A percentile compares a stretch with the other conserved stretches of the same genome.
Conservation (phyloP, 2,329 filamentous ascomycete species). For the Periconia sp. region DNA sequence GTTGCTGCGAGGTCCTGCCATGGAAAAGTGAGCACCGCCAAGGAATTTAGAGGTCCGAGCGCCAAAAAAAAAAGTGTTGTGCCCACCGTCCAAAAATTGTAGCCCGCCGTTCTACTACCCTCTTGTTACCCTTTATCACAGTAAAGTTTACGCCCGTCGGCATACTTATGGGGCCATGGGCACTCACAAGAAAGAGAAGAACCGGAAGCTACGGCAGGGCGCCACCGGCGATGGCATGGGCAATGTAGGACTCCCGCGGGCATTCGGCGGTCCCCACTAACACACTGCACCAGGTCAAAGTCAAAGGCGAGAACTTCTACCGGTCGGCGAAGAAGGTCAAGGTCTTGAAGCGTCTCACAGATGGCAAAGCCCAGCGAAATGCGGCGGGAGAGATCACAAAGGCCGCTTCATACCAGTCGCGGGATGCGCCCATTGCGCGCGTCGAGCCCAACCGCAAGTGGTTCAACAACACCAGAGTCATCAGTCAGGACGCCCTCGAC, state of each 20-base stretch:
- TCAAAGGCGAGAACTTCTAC: slow-evolving; percentile 99
- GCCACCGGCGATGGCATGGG: slow-evolving; percentile 84
- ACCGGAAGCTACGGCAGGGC: slow-evolving; percentile 82
- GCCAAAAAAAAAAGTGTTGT: slow-evolving; percentile 11
- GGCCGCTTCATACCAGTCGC: slow-evolving; percentile 82
- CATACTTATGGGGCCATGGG: too few relatives aligned
- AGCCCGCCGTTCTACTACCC: too few relatives aligned
- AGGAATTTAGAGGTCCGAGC: background rate
- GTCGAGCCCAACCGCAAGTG: slow-evolving; percentile 97
- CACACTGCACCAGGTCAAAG: slow-evolving; percentile 58
- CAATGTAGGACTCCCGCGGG: slow-evolving; percentile 60
- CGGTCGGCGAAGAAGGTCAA: slow-evolving; percentile 84
- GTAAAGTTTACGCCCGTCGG: too few relatives aligned
- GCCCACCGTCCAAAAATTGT: slow-evolving; percentile 16
- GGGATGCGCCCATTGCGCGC: slow-evolving; percentile 79
- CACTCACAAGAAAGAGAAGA: slow-evolving; percentile 88
- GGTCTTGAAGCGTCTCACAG: slow-evolving; percentile 87
- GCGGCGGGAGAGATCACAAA: slow-evolving; percentile 83
- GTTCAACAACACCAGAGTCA: slow-evolving; percentile 93
- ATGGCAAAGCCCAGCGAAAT: slow-evolving; percentile 82
- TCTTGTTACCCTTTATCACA: too few relatives aligned
- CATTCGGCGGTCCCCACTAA: slow-evolving; percentile 2
- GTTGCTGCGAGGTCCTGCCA: slow-evolving; percentile 14
- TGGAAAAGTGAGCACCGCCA: slow-evolving; percentile 16
- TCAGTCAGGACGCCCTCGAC: slow-evolving; percentile 85